These are phyloP conservation scores for Biscogniauxia marginata DNA, from an alignment of 2,329 filamentous ascomycete species.

Conservation along the genomic window DNA sequence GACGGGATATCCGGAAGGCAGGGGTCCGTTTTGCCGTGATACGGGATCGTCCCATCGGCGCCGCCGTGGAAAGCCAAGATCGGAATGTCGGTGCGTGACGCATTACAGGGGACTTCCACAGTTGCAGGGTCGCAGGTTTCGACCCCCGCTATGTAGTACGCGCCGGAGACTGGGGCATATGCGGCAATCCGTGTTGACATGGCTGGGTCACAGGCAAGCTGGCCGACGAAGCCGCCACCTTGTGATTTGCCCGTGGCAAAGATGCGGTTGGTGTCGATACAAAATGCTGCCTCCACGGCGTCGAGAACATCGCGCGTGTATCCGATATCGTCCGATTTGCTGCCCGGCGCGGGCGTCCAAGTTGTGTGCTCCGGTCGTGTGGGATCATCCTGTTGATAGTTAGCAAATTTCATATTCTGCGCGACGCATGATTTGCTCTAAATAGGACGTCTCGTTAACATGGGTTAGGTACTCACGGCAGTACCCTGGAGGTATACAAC, in stretches of 20 bases:
- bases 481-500: conserved; percentile 26
- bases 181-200: conserved; percentile 25
- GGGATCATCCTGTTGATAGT: background rate
- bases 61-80: conserved; percentile 52
- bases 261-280: conserved; percentile 26
- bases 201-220: conserved; percentile 24
- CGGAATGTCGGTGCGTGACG: conserved; percentile 37
- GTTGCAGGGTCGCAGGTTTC: conserved; percentile 34
- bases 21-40: conserved; percentile 41
- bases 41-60: conserved; percentile 44
- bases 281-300: conserved; percentile 12
- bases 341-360: background rate
- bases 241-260: conserved; percentile 31
- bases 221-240: conserved; percentile 26
- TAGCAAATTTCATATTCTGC: background rate
- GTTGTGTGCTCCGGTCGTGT: background rate
- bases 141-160: conserved; percentile 24
- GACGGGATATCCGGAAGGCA: conserved; percentile 44
- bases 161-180: conserved; percentile 28
- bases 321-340: conserved; percentile 1
- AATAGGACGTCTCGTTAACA: background rate
- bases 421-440: background rate
- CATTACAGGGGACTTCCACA: conserved; percentile 37
- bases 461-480: conserved; percentile 13
- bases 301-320: conserved; percentile 2